These are phyloP conservation scores for Saitozyma sp. DNA, from an alignment of 768 basidiomycete genomes.

Conservation along the genomic window DNA sequence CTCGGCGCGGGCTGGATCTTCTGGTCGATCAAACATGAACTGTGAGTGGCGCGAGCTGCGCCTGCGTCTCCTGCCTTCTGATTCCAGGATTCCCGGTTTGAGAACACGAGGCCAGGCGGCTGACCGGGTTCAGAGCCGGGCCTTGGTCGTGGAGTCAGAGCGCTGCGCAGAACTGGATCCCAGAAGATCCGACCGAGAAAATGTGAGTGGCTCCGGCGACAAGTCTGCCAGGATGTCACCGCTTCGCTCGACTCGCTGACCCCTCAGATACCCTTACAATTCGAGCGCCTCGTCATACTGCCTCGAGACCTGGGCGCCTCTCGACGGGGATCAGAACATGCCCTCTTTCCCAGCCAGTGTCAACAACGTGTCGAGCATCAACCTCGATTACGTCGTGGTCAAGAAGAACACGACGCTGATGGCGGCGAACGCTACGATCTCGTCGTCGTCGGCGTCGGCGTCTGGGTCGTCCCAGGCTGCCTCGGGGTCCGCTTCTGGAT, in stretches of 20 bases:
- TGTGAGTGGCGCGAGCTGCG: slow-evolving; percentile 3
- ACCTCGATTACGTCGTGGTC: slow-evolving; percentile 8
- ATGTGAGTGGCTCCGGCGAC: slow-evolving; percentile 17
- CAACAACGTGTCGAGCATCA: slow-evolving; percentile 25
- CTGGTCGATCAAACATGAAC: slow-evolving; percentile 29
- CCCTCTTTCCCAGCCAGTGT: slow-evolving; percentile 30
- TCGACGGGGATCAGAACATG: slow-evolving; percentile 32
- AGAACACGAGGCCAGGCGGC: background rate
- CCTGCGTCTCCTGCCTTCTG: slow-evolving; percentile 5
- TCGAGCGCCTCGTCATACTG: slow-evolving; percentile 19
- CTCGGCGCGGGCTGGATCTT: slow-evolving; percentile 43
- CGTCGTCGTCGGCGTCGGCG: too few relatives aligned
- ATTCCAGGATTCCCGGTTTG: too few relatives aligned
- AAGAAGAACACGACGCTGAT: slow-evolving; percentile 2
- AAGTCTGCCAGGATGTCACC: too few relatives aligned
- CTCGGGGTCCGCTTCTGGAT: too few relatives aligned
- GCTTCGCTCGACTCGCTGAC: background rate
- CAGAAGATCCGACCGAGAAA: slow-evolving; percentile 36
- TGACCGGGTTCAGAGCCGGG: slow-evolving; percentile 23
- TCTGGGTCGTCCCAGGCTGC: too few relatives aligned
- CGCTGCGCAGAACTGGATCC: slow-evolving; percentile 44
- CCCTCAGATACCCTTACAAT: slow-evolving; percentile 27
- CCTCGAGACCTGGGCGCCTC: slow-evolving; percentile 23
- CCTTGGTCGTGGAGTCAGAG: slow-evolving; percentile 44
- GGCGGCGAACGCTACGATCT: background rate